These are phyloP conservation scores for Talinum fruticosum DNA, from an alignment of 148 eudicot genomes.

Conservation along the genomic window DNA sequence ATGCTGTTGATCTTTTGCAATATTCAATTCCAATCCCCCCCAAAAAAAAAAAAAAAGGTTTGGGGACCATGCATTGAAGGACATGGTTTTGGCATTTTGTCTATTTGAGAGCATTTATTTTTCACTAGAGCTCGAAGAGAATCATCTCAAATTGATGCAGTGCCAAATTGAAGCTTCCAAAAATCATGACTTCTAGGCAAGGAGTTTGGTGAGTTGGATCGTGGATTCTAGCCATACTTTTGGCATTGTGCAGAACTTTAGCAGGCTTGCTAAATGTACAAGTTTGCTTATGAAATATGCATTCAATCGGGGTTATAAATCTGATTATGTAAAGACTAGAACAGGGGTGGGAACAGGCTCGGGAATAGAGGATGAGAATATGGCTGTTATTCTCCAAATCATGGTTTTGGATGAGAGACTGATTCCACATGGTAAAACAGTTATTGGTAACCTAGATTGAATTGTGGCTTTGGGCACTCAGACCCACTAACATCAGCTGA, in stretches of 20 bases:
- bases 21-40: conserved; percentile 2
- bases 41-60: neutral
- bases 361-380: neutral
- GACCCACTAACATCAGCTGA: neutral
- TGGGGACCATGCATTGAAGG: conserved; percentile 21
- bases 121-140: conserved; percentile 1
- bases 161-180: conserved; percentile 19
- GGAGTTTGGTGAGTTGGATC: neutral
- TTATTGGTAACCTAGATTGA: neutral
- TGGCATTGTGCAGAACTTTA: conserved; percentile 5
- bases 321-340: neutral
- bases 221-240: conserved; percentile 14
- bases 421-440: neutral
- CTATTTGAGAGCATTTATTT: conserved; percentile 19
- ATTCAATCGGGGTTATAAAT: neutral
- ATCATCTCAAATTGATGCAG: conserved; percentile 7
- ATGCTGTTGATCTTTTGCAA: conserved; percentile 10
- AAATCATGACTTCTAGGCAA: conserved; percentile 1
- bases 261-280: conserved; percentile 1
- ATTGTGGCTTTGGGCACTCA: neutral
- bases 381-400: neutral
- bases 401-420: neutral
- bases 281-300: neutral
- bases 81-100: conserved; percentile 17
- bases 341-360: neutral